Percentiles rank a stretch among this genome's conserved stretches.
phyloP scores from a whole-genome alignment of 2,329 filamentous ascomycete genomes.

The Coniochaeta prunicola region DNA sequence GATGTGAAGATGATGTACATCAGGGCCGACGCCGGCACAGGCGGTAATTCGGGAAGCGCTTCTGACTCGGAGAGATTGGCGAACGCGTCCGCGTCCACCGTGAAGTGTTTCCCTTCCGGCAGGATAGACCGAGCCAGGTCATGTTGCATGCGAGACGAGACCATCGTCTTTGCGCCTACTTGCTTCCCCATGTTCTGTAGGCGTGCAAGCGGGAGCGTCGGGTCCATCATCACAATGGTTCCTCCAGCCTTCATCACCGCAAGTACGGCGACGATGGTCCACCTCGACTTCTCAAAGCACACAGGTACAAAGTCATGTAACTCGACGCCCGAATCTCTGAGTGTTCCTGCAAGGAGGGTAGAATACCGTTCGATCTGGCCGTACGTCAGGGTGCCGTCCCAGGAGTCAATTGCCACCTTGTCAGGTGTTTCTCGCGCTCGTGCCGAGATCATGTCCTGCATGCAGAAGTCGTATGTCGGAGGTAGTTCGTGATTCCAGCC shows the following conservation, averaged over 20 bases:
- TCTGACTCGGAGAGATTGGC: conserved; percentile 5
- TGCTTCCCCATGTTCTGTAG: conserved; percentile 10
- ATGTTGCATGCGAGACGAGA: conserved; percentile 5
- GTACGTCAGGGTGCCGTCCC: conserved; percentile 43
- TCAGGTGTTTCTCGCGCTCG: conserved; percentile 27
- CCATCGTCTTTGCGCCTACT: conserved; percentile 6
- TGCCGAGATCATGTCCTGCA: conserved; percentile 38
- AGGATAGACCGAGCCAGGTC: conserved; percentile 7
- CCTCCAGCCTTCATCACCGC: conserved; percentile 17
- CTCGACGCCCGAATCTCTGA: conserved; percentile 26
- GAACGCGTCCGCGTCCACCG: conserved; percentile 2
- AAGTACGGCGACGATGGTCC: conserved; percentile 15
- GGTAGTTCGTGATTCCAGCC: conserved; percentile 26
- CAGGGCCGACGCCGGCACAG: conserved; percentile 10
- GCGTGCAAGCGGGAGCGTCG: conserved; percentile 13
- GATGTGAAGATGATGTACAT: conserved; percentile 45
- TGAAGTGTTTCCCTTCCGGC: conserved; percentile 3
- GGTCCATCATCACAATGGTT: conserved; percentile 16
- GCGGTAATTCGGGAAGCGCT: conserved; percentile 9
- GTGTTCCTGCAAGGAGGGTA: conserved; percentile 28
- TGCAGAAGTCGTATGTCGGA: conserved; percentile 30
- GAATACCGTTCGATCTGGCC: conserved; percentile 34
- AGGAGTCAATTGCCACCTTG: conserved; percentile 37
- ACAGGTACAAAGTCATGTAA: conserved; percentile 32
- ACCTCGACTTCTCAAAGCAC: conserved; percentile 19